Percentiles rank a stretch among this genome's conserved stretches.
These are phyloP conservation scores for Skeletonema grethae DNA, from an alignment of 108 stramenopile genomes.

Conservation along the genomic window DNA sequence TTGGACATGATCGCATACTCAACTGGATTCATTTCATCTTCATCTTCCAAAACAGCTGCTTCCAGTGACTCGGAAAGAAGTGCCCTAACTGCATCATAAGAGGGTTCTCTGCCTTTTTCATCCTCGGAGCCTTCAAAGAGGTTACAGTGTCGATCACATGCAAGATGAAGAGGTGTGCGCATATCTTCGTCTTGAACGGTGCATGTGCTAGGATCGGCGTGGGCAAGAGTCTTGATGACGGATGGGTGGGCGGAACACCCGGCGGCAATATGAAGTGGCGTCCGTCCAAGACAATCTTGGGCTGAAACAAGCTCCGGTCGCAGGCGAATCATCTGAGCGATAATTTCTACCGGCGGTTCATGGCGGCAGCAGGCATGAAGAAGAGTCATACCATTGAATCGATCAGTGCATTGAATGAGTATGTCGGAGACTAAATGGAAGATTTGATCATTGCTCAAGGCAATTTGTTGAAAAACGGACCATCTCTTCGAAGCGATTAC, in stretches of 20 bases:
- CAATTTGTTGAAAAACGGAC: neutral
- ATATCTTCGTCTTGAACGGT: slow-evolving; percentile 39
- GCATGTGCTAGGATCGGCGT: slow-evolving; percentile 27
- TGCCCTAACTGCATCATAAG: slow-evolving; percentile 18
- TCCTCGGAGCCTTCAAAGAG: slow-evolving; percentile 28
- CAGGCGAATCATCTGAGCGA: neutral
- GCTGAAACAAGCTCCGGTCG: slow-evolving; percentile 14
- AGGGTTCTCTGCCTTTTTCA: slow-evolving; percentile 14
- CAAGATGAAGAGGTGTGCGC: slow-evolving; percentile 43
- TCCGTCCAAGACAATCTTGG: slow-evolving; percentile 34
- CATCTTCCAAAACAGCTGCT: slow-evolving; percentile 32
- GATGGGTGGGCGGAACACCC: slow-evolving; percentile 15
- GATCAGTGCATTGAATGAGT: neutral
- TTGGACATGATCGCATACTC: slow-evolving; percentile 43
- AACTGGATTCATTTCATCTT: slow-evolving; percentile 40
- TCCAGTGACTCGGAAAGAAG: slow-evolving; percentile 19
- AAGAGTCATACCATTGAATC: slow-evolving; percentile 6
- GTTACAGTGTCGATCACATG: slow-evolving; percentile 31
- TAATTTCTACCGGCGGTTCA: neutral
- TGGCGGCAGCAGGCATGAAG: neutral
- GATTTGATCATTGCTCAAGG: neutral
- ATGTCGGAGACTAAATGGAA: neutral
- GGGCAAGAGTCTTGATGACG: slow-evolving; percentile 15
- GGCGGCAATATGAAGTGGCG: slow-evolving; percentile 45
- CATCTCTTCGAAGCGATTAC: neutral